Evolutionary conservation across 768 basidiomycete genomes (phyloP), one percentile per base, ranked within the genome.

Genomic region (Psilocybe cyanescens): DNA sequence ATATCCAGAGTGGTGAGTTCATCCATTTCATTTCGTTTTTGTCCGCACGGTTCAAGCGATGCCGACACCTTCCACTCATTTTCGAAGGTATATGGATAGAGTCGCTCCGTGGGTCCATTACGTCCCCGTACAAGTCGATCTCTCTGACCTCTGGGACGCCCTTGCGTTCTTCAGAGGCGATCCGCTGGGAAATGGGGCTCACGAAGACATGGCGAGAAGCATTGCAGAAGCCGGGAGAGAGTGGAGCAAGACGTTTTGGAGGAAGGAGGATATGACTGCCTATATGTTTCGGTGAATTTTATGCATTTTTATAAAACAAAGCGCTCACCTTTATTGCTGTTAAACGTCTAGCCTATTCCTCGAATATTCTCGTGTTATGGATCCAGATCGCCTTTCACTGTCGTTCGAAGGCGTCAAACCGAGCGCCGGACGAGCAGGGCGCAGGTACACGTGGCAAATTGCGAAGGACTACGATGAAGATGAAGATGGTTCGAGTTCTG

Each of bases 101-200:
- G 75, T 85, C 52, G 79, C 74, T 29, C 85, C 88, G 0, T 90
- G 88, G 88, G 82, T 89, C 2, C 90, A 92, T 71, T 92, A 88
- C 65, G 78, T 91, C 11, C 90, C 90, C 1, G 75, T 91, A 8
- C 84, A 87, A 65, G 68, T 84, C 0, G 86, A 87, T 62, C 80
- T 87, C 29, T 77, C 82, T 0, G 90, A 92, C 69, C 68, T 94
- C 8, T 83, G 87, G 72, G 92, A 93, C 65, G 74, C 84, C 1
- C 80, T 91, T 35, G 75, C 84, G 1, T 94, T 94, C 78, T 92
- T 93, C 72, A 82, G 85, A 0, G 88, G 89, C 0, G 80, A 82
- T 57, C 81, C 80, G 0, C 70, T 80, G 31, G 83, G 84, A 8
- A 74, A 79, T 19, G 78, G 78, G 6, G 84, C 77, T 0, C 88